Percentiles rank a stretch among this genome's conserved stretches.
These are phyloP conservation scores for Leccinum subgranulosum DNA, from an alignment of 768 basidiomycete species.

Conservation along the genomic window DNA sequence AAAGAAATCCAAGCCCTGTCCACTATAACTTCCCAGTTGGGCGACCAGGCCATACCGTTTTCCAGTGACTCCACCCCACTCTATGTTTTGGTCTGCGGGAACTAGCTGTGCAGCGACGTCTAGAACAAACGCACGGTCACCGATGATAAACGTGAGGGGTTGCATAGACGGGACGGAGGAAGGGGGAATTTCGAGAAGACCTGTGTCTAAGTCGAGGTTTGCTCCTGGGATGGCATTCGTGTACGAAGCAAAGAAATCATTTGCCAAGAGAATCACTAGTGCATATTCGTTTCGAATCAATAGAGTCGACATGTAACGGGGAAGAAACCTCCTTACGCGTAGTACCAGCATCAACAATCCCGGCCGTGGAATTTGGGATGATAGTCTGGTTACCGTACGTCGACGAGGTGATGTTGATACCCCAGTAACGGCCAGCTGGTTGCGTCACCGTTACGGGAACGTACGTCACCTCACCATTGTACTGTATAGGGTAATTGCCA, in stretches of 20 bases:
- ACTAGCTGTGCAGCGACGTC: neutral
- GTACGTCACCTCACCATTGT: slow-evolving; percentile 22
- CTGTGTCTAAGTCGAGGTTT: neutral
- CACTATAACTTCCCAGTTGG: neutral
- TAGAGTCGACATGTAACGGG: neutral
- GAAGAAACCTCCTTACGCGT: neutral
- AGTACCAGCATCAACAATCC: neutral
- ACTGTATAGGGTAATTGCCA: slow-evolving; percentile 5
- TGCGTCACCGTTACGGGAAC: slow-evolving; percentile 24
- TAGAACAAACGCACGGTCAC: neutral
- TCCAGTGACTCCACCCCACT: neutral
- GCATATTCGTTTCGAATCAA: neutral
- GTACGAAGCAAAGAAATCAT: slow-evolving; percentile 11
- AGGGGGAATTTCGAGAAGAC: slow-evolving; percentile 11
- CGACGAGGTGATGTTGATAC: slow-evolving; percentile 23
- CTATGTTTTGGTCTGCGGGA: neutral
- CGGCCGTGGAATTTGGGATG: slow-evolving; percentile 7
- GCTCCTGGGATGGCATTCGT: slow-evolving; percentile 11
- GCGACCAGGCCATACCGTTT: neutral
- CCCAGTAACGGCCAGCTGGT: slow-evolving; percentile 28
- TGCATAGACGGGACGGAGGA: slow-evolving; percentile 10
- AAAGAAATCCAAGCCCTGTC: neutral
- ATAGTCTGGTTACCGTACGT: slow-evolving; percentile 13
- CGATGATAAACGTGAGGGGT: slow-evolving; percentile 8
- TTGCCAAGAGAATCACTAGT: slow-evolving; percentile 10